Conservation (phyloP, 495 filamentous ascomycete genomes). For the Penicillium angulare region DNA sequence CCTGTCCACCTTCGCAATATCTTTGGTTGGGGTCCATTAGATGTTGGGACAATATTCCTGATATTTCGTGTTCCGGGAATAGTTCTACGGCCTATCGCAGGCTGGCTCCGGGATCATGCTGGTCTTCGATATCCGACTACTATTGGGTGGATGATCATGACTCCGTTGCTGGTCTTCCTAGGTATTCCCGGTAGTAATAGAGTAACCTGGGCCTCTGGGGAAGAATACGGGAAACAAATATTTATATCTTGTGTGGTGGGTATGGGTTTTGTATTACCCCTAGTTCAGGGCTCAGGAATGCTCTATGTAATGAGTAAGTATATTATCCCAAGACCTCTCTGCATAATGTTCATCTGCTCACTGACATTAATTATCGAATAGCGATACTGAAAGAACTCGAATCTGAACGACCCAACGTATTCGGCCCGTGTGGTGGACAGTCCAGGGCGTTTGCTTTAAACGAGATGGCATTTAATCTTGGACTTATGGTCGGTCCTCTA, state of each 20-base stretch:
- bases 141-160: slow-evolving; percentile 8
- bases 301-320: neutral
- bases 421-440: neutral
- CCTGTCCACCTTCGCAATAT: slow-evolving; percentile 18
- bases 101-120: slow-evolving; percentile 21
- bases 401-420: neutral
- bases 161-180: slow-evolving; percentile 11
- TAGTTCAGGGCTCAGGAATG: neutral
- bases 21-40: slow-evolving; percentile 21
- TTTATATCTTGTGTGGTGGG: neutral
- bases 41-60: slow-evolving; percentile 23
- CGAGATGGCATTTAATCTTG: neutral
- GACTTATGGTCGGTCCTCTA: neutral
- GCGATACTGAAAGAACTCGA: neutral
- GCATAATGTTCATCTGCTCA: too few species aligned
- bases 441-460: neutral
- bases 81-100: slow-evolving; percentile 10
- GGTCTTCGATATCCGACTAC: slow-evolving; percentile 16
- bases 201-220: neutral
- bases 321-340: neutral
- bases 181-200: neutral
- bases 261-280: neutral
- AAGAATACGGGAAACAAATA: neutral
- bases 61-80: slow-evolving; percentile 15
- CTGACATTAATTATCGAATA: neutral